Evolutionary conservation across 305 asterid genomes (phyloP).

Genomic region (Euphrasia arctica): DNA sequence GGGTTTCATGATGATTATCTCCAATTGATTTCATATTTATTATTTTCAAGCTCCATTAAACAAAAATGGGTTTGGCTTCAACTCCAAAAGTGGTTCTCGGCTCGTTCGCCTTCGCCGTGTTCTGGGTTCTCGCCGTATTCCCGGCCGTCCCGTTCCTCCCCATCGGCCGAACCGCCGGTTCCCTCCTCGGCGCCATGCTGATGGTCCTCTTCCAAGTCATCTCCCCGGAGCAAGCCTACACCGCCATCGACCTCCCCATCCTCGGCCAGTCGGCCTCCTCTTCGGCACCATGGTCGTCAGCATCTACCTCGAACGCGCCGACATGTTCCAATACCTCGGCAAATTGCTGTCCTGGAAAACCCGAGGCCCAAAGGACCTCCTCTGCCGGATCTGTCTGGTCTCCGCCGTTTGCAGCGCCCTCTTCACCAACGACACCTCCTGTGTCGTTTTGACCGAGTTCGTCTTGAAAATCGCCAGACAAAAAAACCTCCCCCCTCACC

Average conservation of each 20-base stretch:
- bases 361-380: constrained; percentile 73
- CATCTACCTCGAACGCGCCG: constrained; percentile 80
- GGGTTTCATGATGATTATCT: too few species aligned
- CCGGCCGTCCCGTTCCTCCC: constrained; percentile 94
- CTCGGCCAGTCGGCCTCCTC: constrained; percentile 86
- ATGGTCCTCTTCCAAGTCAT: constrained; percentile 79
- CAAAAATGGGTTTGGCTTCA: constrained; percentile 65
- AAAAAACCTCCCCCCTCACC: constrained; percentile 91
- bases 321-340: constrained; percentile 82
- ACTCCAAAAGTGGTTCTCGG: constrained; percentile 67
- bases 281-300: constrained; percentile 97
- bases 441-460: constrained; percentile 81
- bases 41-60: too few species aligned
- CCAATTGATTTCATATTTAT: too few species aligned
- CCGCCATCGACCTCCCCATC: constrained; percentile 84
- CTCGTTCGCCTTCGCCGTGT: constrained; percentile 67
- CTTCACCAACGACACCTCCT: constrained; percentile 86
- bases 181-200: constrained; percentile 81
- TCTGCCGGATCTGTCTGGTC: constrained; percentile 65
- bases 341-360: constrained; percentile 72
- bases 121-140: constrained; percentile 91
- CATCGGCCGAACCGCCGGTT: constrained; percentile 88
- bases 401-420: constrained; percentile 83
- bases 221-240: constrained; percentile 77
- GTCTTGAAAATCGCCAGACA: constrained; percentile 79